Evolutionary conservation across 352 stramenopile genomes (phyloP).

Genomic region (Phytophthora fragariae): DNA sequence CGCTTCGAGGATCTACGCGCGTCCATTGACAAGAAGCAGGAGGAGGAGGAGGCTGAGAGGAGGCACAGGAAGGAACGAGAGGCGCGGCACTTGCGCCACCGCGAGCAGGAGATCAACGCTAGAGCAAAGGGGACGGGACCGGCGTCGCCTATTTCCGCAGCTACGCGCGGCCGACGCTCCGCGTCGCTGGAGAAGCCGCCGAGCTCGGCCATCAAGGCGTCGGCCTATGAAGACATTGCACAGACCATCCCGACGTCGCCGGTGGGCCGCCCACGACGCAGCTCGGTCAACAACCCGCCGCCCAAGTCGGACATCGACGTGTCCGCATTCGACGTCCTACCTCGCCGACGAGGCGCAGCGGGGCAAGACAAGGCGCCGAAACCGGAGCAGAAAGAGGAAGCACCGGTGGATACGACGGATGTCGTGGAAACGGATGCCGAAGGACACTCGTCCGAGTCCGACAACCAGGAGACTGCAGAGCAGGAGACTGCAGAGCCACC

Average conservation of each 20-base stretch:
- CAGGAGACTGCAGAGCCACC: not conserved
- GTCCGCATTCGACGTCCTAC: conserved; percentile 44
- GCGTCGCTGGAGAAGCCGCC: conserved; percentile 38
- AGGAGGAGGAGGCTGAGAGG: conserved; percentile 21
- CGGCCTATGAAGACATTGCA: conserved; percentile 28
- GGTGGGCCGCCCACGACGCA: conserved; percentile 47
- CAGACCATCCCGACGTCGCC: conserved; percentile 48
- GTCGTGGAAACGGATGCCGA: conserved; percentile 14
- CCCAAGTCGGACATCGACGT: conserved; percentile 63
- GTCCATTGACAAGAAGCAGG: conserved; percentile 14
- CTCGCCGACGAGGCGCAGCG: conserved; percentile 32
- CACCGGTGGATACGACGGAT: not conserved
- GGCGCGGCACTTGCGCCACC: conserved; percentile 21
- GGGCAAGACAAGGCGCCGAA: conserved; percentile 27
- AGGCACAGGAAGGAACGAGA: conserved; percentile 25
- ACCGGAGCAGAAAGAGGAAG: conserved; percentile 11
- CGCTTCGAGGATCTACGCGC: conserved; percentile 37
- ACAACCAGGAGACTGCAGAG: conserved; percentile 19
- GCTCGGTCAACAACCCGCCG: conserved; percentile 37
- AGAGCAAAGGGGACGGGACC: conserved; percentile 19
- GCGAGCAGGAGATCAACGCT: conserved; percentile 26
- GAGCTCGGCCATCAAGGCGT: conserved; percentile 46
- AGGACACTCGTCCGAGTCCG: conserved; percentile 3
- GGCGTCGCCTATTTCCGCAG: conserved; percentile 27
- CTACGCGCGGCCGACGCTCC: conserved; percentile 24